A percentile compares a stretch with the other conserved stretches of the same genome.
Conservation (phyloP, 106 monocot species). For the Dioscorea zingiberensis region DNA sequence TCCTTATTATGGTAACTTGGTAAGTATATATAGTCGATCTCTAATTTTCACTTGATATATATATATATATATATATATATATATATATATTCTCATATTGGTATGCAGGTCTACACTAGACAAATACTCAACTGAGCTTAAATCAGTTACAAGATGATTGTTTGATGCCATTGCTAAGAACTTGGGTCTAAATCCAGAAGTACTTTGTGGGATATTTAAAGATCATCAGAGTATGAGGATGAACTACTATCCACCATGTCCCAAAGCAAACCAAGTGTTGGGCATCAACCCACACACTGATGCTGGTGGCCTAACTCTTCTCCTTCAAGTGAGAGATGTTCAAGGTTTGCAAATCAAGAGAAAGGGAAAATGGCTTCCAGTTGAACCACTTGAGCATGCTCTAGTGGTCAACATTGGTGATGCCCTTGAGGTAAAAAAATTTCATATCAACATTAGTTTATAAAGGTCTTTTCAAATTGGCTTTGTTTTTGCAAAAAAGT, state of each 20-base stretch:
- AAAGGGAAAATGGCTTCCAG: constrained; percentile 21
- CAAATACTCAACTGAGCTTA: constrained; percentile 25
- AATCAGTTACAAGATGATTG: constrained; percentile 13
- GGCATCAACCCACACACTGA: constrained; percentile 41
- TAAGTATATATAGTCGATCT: no score
- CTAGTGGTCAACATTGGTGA: constrained; percentile 39
- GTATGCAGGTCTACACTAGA: constrained; percentile 24
- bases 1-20: no score
- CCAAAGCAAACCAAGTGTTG: constrained; percentile 15
- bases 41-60: no score
- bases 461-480: no score
- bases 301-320: constrained; percentile 14
- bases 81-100: background rate
- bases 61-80: background rate
- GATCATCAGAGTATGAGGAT: constrained; percentile 25
- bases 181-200: constrained; percentile 25
- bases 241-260: constrained; percentile 44
- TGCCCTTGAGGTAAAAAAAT: constrained; percentile 32
- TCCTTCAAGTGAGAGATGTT: constrained; percentile 39
- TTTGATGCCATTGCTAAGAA: constrained; percentile 16
- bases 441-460: no score
- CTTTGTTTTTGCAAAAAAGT: no score
- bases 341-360: constrained; percentile 38
- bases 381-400: constrained; percentile 18
- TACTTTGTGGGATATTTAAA: constrained; percentile 4